These are phyloP conservation scores for Fagus crenata DNA, from an alignment of 306 rosid genomes.

Conservation along the genomic window DNA sequence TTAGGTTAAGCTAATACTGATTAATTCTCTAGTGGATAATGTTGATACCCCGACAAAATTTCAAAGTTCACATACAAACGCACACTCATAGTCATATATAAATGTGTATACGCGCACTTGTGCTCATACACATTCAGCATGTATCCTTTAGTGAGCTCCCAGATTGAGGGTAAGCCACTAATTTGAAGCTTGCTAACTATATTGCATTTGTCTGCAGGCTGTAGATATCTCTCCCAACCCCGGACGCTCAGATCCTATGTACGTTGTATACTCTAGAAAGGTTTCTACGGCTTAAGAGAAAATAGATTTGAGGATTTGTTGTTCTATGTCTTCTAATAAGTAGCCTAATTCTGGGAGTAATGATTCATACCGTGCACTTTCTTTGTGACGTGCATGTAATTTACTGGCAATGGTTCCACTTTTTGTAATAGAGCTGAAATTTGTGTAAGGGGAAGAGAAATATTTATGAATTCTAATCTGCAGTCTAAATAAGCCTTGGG, in stretches of 20 bases:
- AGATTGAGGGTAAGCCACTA: neutral
- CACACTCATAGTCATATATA: neutral
- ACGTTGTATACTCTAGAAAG: slow-evolving; percentile 59
- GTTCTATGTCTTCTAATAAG: neutral
- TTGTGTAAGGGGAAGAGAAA: neutral
- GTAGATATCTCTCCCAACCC: slow-evolving; percentile 81
- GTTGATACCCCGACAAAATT: neutral
- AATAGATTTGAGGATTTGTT: slow-evolving; percentile 1
- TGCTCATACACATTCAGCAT: neutral
- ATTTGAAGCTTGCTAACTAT: neutral
- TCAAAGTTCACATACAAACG: neutral
- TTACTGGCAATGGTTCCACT: neutral
- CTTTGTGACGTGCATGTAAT: neutral
- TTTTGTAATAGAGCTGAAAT: neutral
- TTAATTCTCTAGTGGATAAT: neutral
- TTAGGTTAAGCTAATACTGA: neutral
- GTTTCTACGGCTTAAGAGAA: slow-evolving; percentile 37
- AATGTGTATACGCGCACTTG: neutral
- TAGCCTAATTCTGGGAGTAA: neutral
- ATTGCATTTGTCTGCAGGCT: slow-evolving; percentile 47
- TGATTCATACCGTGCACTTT: neutral
- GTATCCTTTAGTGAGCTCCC: neutral
- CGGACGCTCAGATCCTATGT: slow-evolving; percentile 82
- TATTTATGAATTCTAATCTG: neutral
- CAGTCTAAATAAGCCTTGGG: neutral